Evolutionary conservation across 345 rosid genomes (phyloP).

Genomic region (Eucalyptus regnans): DNA sequence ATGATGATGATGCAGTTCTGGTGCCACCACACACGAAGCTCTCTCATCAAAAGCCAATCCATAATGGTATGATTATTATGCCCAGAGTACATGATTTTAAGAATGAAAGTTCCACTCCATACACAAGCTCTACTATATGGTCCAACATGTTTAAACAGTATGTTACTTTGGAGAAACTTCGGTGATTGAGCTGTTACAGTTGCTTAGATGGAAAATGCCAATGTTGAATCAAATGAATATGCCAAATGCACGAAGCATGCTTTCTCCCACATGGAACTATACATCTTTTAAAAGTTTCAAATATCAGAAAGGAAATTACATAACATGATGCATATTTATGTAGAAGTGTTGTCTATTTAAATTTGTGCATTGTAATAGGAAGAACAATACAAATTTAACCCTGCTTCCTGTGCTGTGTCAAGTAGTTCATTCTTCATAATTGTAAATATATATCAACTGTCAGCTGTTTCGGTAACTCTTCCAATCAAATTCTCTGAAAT

Average conservation of each 20-base stretch:
- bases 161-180: background rate
- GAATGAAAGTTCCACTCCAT: background rate
- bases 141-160: background rate
- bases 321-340: background rate
- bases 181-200: background rate
- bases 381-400: background rate
- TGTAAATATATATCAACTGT: background rate
- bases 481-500: background rate
- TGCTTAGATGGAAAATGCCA: background rate
- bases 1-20: background rate
- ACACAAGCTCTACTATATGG: background rate
- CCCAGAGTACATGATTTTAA: background rate
- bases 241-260: background rate
- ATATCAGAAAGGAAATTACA: background rate
- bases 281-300: background rate
- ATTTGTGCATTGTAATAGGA: background rate
- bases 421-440: background rate
- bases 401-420: background rate
- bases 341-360: background rate
- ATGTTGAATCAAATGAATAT: background rate
- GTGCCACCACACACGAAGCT: background rate
- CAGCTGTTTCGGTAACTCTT: background rate
- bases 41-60: background rate
- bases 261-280: background rate
- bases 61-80: background rate